These are phyloP conservation scores for Colletotrichum tofieldiae DNA, from an alignment of 2,329 filamentous ascomycete species.

Conservation along the genomic window DNA sequence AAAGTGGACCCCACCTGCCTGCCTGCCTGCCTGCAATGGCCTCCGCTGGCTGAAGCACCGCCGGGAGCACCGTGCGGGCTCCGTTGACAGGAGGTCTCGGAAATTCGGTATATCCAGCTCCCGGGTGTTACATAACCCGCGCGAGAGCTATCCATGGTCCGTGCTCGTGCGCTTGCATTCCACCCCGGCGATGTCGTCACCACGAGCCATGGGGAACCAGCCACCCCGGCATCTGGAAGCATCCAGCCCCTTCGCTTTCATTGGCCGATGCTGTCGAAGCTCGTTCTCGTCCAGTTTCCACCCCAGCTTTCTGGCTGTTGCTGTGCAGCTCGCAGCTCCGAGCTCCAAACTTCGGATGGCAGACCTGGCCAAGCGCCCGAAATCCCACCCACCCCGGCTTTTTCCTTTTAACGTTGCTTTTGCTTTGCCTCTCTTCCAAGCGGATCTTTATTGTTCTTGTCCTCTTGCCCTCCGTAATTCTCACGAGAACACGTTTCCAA, in stretches of 20 bases:
- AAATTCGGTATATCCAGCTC: slow-evolving; percentile 1
- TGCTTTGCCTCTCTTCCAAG: slow-evolving; percentile 10
- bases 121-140: slow-evolving; percentile 23
- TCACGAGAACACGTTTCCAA: slow-evolving; percentile 20
- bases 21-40: slow-evolving; percentile 18
- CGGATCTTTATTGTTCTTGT: slow-evolving; percentile 1
- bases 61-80: neutral
- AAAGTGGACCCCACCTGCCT: slow-evolving; percentile 34
- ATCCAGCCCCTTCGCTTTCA: slow-evolving; percentile 28
- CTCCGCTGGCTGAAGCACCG: slow-evolving; percentile 18
- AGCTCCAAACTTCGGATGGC: slow-evolving; percentile 43
- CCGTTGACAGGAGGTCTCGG: neutral
- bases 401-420: slow-evolving; percentile 24
- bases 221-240: slow-evolving; percentile 33
- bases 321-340: slow-evolving; percentile 40
- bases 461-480: neutral
- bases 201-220: slow-evolving; percentile 31
- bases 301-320: slow-evolving; percentile 13
- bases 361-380: slow-evolving; percentile 18
- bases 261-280: slow-evolving; percentile 33
- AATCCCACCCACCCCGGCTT: slow-evolving; percentile 10
- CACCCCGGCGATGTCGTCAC: slow-evolving; percentile 39
- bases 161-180: neutral
- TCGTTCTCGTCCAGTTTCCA: slow-evolving; percentile 23
- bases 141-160: neutral